Conservation (phyloP, 768 basidiomycete genomes). For the Clavaria fumosa region DNA sequence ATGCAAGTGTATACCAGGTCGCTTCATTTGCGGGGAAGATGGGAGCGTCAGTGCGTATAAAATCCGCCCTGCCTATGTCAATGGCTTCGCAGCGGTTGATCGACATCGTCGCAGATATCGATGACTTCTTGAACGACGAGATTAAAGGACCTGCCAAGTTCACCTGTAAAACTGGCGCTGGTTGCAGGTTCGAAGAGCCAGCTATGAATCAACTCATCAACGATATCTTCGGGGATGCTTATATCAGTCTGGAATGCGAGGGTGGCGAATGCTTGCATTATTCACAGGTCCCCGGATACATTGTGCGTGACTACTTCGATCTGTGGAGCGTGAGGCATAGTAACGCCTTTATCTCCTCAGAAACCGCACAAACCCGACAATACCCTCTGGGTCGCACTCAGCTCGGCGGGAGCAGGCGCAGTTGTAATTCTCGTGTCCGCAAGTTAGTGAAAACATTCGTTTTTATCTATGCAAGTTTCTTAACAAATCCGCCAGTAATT, state of each 20-base stretch:
- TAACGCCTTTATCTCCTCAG: too few relatives aligned
- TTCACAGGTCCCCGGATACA: conserved; percentile 89
- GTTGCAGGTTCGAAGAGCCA: conserved; percentile 87
- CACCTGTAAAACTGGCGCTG: conserved; percentile 52
- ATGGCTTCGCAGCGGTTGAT: not conserved
- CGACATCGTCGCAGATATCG: conserved; percentile 59
- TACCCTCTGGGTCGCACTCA: conserved; percentile 73
- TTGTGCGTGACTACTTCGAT: conserved; percentile 22
- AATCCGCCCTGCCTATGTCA: not conserved
- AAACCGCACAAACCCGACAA: conserved; percentile 60
- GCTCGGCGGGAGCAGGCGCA: conserved; percentile 70
- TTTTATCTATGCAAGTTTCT: not conserved
- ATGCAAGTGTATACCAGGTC: conserved; percentile 85
- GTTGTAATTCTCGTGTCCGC: conserved; percentile 61
- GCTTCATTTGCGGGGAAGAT: conserved; percentile 91
- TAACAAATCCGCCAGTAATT: conserved; percentile 28
- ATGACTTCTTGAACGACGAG: conserved; percentile 79
- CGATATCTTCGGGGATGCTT: conserved; percentile 82
- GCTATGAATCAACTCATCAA: conserved; percentile 94
- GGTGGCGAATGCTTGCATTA: conserved; percentile 91
- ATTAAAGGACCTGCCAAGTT: conserved; percentile 88
- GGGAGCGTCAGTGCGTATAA: conserved; percentile 69
- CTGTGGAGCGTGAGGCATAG: too few relatives aligned
- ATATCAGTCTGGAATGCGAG: conserved; percentile 75
- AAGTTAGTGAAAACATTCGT: not conserved